A percentile compares a stretch with the other conserved stretches of the same genome.
These are phyloP conservation scores for Diplogelasinospora grovesii DNA, from an alignment of 495 filamentous ascomycete genomes.

Conservation along the genomic window DNA sequence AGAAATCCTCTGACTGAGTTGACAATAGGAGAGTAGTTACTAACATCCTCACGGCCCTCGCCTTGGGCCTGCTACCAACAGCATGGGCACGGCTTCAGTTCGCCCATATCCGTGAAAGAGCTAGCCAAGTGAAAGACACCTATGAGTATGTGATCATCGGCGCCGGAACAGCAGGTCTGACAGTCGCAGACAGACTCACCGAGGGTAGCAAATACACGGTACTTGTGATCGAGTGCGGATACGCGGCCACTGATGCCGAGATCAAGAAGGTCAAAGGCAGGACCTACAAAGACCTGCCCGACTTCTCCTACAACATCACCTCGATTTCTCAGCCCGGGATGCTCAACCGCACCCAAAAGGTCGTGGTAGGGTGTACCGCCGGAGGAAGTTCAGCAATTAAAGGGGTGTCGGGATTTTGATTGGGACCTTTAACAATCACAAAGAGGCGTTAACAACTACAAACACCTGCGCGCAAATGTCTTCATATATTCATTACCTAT, in stretches of 20 bases:
- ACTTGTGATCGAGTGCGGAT: constrained; percentile 46
- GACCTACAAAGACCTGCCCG: constrained; percentile 19
- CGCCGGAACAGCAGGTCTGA: constrained; percentile 84
- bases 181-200: constrained; percentile 61
- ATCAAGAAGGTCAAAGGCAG: constrained; percentile 23
- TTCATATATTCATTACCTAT: not conserved
- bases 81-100: too few species aligned
- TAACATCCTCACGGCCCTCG: too few species aligned
- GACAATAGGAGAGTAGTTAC: too few species aligned
- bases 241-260: constrained; percentile 7
- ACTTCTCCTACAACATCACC: constrained; percentile 29
- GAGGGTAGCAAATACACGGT: constrained; percentile 39
- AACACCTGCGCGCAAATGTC: too few species aligned
- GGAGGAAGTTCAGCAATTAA: constrained; percentile 55
- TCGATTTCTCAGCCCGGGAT: constrained; percentile 34
- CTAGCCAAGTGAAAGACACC: too few species aligned
- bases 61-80: too few species aligned
- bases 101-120: too few species aligned
- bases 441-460: too few species aligned
- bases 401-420: too few species aligned
- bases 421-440: too few species aligned
- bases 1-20: too few species aligned
- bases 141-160: constrained; percentile 87
- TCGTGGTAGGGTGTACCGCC: constrained; percentile 47
- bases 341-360: constrained; percentile 24